Evolutionary conservation across 2,329 filamentous ascomycete genomes (phyloP).

Genomic region (Drechslerella dactyloides): DNA sequence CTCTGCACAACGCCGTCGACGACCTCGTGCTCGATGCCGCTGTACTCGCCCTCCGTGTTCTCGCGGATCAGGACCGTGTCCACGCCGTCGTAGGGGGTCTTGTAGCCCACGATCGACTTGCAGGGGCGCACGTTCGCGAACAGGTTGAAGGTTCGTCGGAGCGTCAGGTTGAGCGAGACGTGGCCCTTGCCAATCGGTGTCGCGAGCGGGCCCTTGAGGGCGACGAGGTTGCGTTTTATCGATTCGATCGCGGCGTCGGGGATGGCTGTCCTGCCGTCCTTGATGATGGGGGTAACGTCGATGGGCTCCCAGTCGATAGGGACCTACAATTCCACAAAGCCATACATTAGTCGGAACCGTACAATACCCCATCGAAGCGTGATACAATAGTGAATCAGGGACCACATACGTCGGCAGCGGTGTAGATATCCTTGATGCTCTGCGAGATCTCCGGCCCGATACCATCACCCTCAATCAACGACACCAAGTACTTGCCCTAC

Average conservation of each 20-base stretch:
- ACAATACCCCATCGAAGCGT: background rate
- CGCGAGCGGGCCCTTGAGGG: slow-evolving; percentile 95
- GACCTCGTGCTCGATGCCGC: slow-evolving; percentile 96
- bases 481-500: slow-evolving; percentile 93
- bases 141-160: slow-evolving; percentile 98
- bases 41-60: slow-evolving; percentile 99
- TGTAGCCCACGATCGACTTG: slow-evolving; percentile 94
- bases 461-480: slow-evolving; percentile 97
- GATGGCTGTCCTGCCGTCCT: slow-evolving; percentile 94
- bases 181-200: slow-evolving; percentile 98
- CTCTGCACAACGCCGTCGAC: slow-evolving; percentile 97
- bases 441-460: slow-evolving; percentile 98
- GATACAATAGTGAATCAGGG: background rate
- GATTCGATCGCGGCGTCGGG: slow-evolving; percentile 90
- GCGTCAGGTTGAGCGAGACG: slow-evolving; percentile 97
- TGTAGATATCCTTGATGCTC: slow-evolving; percentile 98
- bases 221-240: slow-evolving; percentile 93
- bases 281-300: slow-evolving; percentile 90
- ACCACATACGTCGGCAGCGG: slow-evolving; percentile 85
- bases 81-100: slow-evolving; percentile 97
- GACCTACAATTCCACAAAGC: slow-evolving; percentile 63
- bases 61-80: slow-evolving; percentile 98
- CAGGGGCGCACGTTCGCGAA: slow-evolving; percentile 99
- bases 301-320: slow-evolving; percentile 97
- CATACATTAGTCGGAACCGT: too few species aligned